phyloP scores from a whole-genome alignment of 352 stramenopile species.

The Thraustochytrium sp. region DNA sequence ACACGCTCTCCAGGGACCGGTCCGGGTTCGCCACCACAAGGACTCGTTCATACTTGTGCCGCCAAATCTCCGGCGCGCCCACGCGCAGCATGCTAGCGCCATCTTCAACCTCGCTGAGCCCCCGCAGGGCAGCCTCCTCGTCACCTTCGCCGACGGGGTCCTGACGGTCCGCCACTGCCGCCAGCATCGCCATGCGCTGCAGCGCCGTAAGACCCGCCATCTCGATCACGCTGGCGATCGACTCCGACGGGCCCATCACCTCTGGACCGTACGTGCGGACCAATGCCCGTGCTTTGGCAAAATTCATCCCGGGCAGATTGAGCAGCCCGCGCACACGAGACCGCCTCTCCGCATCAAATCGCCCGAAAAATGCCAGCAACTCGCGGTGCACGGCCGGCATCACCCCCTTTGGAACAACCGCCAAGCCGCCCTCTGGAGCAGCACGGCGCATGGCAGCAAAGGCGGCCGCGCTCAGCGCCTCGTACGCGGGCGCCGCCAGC shows the following conservation, averaged over 20 bases:
- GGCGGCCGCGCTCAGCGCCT: not conserved
- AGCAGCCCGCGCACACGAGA: not conserved
- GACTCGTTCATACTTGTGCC: not conserved
- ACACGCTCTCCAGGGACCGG: no score
- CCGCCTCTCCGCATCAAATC: not conserved
- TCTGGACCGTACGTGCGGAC: not conserved
- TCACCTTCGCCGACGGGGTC: no score
- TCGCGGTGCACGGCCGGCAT: conserved; percentile 5
- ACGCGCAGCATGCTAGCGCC: not conserved
- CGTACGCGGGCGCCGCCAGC: not conserved
- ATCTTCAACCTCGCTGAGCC: not conserved
- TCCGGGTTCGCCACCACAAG: no score
- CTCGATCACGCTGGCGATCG: not conserved
- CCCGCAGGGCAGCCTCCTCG: no score
- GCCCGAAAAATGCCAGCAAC: not conserved
- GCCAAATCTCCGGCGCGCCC: not conserved
- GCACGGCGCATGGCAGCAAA: no score
- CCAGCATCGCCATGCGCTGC: not conserved
- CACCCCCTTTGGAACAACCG: not conserved
- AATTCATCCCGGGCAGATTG: not conserved
- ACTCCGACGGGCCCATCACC: not conserved
- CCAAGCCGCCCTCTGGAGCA: no score
- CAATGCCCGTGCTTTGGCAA: not conserved
- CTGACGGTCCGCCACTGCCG: not conserved
- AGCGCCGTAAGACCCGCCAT: not conserved